Evolutionary conservation across 2,329 filamentous ascomycete genomes (phyloP).

Genomic region (Pestalotiopsis sp.): DNA sequence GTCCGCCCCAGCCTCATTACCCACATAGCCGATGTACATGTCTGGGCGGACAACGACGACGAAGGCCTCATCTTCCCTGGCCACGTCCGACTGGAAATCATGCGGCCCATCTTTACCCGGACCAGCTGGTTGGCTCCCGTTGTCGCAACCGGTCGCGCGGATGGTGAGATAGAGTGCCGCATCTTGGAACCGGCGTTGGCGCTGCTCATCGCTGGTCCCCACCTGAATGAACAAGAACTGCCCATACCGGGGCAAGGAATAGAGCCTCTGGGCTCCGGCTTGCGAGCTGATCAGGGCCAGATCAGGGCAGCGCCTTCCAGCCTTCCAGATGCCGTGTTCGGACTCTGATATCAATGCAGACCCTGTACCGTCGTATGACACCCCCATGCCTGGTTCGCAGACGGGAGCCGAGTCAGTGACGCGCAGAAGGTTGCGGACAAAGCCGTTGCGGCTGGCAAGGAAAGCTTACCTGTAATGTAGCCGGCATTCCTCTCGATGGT

Average conservation of each 20-base stretch:
- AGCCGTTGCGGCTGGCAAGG: conserved; percentile 5
- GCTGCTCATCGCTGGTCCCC: conserved; percentile 10
- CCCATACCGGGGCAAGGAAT: conserved; percentile 35
- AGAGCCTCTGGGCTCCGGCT: conserved; percentile 29
- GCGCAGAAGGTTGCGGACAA: not conserved
- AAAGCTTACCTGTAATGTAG: conserved; percentile 46
- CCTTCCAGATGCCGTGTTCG: conserved; percentile 38
- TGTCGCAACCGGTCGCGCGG: not conserved
- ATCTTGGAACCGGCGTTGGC: conserved; percentile 14
- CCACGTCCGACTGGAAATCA: conserved; percentile 34
- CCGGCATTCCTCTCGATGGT: conserved; percentile 51
- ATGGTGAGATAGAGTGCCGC: conserved; percentile 10
- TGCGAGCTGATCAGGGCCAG: conserved; percentile 25
- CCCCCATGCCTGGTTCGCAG: conserved; percentile 39
- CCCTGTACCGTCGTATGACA: conserved; percentile 38
- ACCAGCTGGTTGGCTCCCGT: not conserved
- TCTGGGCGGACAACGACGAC: conserved; percentile 41
- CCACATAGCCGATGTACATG: conserved; percentile 43
- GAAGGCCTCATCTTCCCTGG: conserved; percentile 28
- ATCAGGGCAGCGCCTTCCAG: conserved; percentile 41
- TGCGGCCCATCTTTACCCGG: not conserved
- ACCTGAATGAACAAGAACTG: conserved; percentile 31
- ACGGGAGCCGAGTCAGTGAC: not conserved
- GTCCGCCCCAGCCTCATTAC: conserved; percentile 28
- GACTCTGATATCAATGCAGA: conserved; percentile 39